These are phyloP conservation scores for Talaromyces thailandensis DNA, from an alignment of 495 filamentous ascomycete species.

Conservation along the genomic window DNA sequence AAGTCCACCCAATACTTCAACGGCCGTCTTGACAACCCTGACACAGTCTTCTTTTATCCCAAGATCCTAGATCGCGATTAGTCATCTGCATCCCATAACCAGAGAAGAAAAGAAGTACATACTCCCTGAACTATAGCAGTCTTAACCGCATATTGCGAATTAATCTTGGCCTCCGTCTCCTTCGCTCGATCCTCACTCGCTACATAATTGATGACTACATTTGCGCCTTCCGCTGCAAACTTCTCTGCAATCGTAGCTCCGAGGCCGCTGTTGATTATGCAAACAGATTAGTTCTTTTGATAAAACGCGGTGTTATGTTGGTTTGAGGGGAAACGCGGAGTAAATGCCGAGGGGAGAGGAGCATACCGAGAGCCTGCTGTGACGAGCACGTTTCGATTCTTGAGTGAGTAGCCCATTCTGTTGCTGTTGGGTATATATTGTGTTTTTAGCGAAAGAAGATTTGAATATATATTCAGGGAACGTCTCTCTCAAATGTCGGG, in stretches of 20 bases:
- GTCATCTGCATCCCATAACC: neutral
- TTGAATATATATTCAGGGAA: neutral
- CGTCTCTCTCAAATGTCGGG: neutral
- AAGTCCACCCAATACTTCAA: constrained; percentile 53
- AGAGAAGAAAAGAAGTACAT: constrained; percentile 16
- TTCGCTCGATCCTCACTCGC: constrained; percentile 44
- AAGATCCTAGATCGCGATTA: constrained; percentile 38
- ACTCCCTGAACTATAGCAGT: constrained; percentile 50
- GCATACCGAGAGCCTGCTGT: constrained; percentile 59
- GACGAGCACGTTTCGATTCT: constrained; percentile 55
- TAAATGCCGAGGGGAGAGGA: neutral
- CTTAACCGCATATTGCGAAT: constrained; percentile 44
- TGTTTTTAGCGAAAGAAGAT: neutral
- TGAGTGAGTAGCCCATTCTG: constrained; percentile 53
- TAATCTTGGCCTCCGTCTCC: constrained; percentile 41
- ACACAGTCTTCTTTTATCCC: constrained; percentile 46
- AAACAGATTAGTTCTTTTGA: neutral
- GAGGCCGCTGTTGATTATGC: constrained; percentile 41
- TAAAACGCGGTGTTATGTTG: too few species aligned
- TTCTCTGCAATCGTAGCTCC: constrained; percentile 54
- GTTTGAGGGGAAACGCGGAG: neutral
- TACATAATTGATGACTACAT: constrained; percentile 64
- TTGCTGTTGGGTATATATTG: neutral
- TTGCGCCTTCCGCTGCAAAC: constrained; percentile 58
- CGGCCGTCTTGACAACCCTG: constrained; percentile 42